A percentile compares a stretch with the other conserved stretches of the same genome.
Conservation (phyloP, 805 yeast species). For the Metschnikowia orientalis region DNA sequence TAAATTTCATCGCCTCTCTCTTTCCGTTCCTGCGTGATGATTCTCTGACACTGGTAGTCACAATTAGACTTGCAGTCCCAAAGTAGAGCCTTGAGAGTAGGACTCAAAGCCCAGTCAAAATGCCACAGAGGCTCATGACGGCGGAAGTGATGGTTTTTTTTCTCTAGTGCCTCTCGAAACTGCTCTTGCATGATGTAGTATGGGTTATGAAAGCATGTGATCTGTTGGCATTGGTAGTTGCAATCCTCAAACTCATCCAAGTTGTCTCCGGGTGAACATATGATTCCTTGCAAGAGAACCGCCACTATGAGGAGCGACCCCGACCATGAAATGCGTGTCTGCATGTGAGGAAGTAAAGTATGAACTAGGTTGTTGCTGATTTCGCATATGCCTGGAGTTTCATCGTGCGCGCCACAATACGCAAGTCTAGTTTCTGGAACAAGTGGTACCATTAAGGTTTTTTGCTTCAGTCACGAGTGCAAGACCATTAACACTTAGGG, state of each 20-base stretch:
- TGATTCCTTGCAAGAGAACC: conserved; percentile 4
- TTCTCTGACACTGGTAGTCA: conserved; percentile 88
- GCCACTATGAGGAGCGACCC: background rate
- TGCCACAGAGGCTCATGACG: conserved; percentile 30
- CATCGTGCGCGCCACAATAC: no score
- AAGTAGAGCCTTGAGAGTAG: conserved; percentile 42
- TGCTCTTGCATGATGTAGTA: conserved; percentile 24
- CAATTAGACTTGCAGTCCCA: conserved; percentile 55
- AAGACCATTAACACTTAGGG: no score
- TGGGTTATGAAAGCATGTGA: conserved; percentile 31
- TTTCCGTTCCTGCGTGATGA: conserved; percentile 56
- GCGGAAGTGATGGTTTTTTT: conserved; percentile 17
- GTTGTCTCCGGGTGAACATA: conserved; percentile 63
- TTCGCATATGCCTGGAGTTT: no score
- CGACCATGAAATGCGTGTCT: no score
- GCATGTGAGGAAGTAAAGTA: no score
- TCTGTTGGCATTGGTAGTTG: conserved; percentile 43
- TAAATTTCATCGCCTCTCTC: conserved; percentile 47
- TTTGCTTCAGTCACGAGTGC: no score
- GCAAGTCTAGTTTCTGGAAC: no score
- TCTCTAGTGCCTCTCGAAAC: conserved; percentile 17
- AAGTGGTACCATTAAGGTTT: no score
- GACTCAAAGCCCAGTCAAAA: conserved; percentile 41
- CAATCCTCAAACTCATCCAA: conserved; percentile 55
- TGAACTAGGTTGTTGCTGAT: no score